Evolutionary conservation across 2,329 filamentous ascomycete genomes (phyloP).

Genomic region (Penicillium sp.): DNA sequence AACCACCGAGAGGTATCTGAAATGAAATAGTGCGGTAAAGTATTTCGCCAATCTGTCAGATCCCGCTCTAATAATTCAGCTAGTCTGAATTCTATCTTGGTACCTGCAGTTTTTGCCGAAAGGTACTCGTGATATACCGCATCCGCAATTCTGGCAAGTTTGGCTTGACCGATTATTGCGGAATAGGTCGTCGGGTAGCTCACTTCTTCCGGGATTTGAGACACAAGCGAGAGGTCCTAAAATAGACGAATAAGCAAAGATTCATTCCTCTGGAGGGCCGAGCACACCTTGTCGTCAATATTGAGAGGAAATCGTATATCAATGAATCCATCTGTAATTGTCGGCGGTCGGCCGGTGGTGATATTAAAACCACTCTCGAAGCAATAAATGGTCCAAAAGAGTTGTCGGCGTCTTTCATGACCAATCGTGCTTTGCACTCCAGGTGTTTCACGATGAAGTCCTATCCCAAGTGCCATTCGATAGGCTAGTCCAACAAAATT

Average conservation of each 20-base stretch:
- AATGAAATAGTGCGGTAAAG: slow-evolving; percentile 23
- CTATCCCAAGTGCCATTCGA: slow-evolving; percentile 56
- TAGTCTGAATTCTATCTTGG: slow-evolving; percentile 9
- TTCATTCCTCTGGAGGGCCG: background rate
- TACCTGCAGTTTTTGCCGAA: slow-evolving; percentile 7
- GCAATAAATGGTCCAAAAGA: slow-evolving; percentile 35
- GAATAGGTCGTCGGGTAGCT: slow-evolving; percentile 24
- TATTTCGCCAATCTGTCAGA: slow-evolving; percentile 23
- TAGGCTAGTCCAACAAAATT: slow-evolving; percentile 57
- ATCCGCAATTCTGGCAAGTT: slow-evolving; percentile 20
- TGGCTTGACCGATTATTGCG: slow-evolving; percentile 23
- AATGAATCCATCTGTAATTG: slow-evolving; percentile 40
- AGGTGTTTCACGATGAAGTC: slow-evolving; percentile 51
- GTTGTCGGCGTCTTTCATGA: slow-evolving; percentile 22
- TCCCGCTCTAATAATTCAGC: slow-evolving; percentile 26
- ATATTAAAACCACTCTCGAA: slow-evolving; percentile 38
- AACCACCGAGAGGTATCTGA: slow-evolving; percentile 23
- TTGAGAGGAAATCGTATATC: slow-evolving; percentile 26
- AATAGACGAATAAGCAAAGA: background rate
- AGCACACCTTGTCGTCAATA: slow-evolving; percentile 23
- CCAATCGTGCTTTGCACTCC: slow-evolving; percentile 2
- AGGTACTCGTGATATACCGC: slow-evolving; percentile 17
- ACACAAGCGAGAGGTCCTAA: slow-evolving; percentile 8
- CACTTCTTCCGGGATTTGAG: slow-evolving; percentile 1
- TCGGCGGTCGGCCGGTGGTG: slow-evolving; percentile 33